A percentile compares a stretch with the other conserved stretches of the same genome.
phyloP scores from a whole-genome alignment of 106 monocot genomes.

The Allium cepa region DNA sequence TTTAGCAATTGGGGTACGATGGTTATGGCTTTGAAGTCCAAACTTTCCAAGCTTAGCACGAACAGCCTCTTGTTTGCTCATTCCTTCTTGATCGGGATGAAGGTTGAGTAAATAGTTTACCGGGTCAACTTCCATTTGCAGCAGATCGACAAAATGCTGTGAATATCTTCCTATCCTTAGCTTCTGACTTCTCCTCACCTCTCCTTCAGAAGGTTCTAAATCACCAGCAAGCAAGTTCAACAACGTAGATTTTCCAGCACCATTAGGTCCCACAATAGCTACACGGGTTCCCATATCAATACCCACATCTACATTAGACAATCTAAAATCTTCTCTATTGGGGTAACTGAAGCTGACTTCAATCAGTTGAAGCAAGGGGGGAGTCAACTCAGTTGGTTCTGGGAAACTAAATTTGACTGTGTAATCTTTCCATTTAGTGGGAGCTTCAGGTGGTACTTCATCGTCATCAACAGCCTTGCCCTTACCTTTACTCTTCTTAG shows the following conservation, averaged over 20 bases:
- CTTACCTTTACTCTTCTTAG: slow-evolving; percentile 53
- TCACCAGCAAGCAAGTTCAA: slow-evolving; percentile 94
- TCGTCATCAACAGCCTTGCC: slow-evolving; percentile 52
- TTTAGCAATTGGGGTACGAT: slow-evolving; percentile 91
- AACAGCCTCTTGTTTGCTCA: slow-evolving; percentile 92
- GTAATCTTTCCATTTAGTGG: slow-evolving; percentile 92
- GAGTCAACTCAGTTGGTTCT: slow-evolving; percentile 93
- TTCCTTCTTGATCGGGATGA: slow-evolving; percentile 91
- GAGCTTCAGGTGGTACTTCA: slow-evolving; percentile 39
- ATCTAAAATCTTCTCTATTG: slow-evolving; percentile 66
- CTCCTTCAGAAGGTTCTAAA: slow-evolving; percentile 63
- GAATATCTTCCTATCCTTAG: slow-evolving; percentile 91
- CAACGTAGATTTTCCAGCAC: slow-evolving; percentile 92
- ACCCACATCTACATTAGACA: slow-evolving; percentile 83
- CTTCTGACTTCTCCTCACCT: slow-evolving; percentile 88
- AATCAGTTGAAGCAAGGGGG: slow-evolving; percentile 87
- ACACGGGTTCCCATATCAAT: slow-evolving; percentile 99
- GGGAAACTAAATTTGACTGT: slow-evolving; percentile 92
- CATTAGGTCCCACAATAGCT: slow-evolving; percentile 93
- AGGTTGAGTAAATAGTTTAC: slow-evolving; percentile 87
- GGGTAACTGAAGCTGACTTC: slow-evolving; percentile 91
- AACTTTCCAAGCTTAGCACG: slow-evolving; percentile 95
- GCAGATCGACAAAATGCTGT: slow-evolving; percentile 95
- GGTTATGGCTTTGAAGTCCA: slow-evolving; percentile 94
- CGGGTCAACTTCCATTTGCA: slow-evolving; percentile 90